Conservation (phyloP, 2,329 filamentous ascomycete genomes). For the Cephalotrichum gorgonifer region DNA sequence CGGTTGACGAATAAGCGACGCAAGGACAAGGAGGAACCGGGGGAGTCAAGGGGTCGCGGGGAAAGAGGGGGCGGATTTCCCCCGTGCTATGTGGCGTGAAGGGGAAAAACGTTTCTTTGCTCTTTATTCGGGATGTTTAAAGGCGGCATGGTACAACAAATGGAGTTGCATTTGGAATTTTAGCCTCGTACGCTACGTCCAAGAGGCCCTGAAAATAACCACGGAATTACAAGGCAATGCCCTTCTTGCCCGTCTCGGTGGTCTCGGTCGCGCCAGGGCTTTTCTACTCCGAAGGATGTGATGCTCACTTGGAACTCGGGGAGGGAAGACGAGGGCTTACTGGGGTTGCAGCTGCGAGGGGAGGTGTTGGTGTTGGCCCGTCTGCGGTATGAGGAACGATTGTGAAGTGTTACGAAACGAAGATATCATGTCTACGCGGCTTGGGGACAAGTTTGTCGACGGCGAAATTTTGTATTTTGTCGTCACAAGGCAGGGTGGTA, state of each 20-base stretch:
- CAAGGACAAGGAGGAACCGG: background rate
- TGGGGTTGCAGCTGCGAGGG: no score
- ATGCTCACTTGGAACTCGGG: background rate
- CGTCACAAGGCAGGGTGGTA: no score
- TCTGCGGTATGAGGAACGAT: no score
- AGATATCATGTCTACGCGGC: no score
- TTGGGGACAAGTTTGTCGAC: no score
- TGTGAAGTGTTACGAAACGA: no score
- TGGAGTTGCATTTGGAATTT: slow-evolving; percentile 7
- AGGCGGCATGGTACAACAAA: slow-evolving; percentile 7
- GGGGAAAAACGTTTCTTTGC: background rate
- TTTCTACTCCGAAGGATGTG: background rate
- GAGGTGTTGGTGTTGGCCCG: no score
- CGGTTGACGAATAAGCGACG: slow-evolving; percentile 61
- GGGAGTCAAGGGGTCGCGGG: background rate
- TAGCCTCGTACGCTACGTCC: slow-evolving; percentile 3
- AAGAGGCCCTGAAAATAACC: slow-evolving; percentile 4
- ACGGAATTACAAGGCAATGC: slow-evolving; percentile 4
- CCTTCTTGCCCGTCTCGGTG: background rate
- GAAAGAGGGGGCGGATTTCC: background rate
- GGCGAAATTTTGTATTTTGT: no score
- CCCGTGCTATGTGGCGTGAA: background rate
- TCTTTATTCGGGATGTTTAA: slow-evolving; percentile 6
- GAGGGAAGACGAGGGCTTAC: no score
- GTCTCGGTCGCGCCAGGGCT: background rate